Evolutionary conservation across 768 basidiomycete species (phyloP).

Genomic region (Lentinula sp.): DNA sequence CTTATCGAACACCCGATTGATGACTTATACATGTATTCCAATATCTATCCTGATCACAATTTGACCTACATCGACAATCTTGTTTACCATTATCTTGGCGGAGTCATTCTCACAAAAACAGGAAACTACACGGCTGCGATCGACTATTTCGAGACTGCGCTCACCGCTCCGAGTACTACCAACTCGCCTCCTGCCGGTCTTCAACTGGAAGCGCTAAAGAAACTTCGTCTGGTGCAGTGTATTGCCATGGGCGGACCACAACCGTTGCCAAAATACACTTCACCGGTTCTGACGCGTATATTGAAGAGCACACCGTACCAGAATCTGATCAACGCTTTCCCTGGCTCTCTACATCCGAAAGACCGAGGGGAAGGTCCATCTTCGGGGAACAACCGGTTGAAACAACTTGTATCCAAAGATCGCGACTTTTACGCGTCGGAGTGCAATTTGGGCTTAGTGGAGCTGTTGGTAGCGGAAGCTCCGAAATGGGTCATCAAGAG

Average conservation of each 20-base stretch:
- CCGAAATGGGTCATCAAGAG: constrained; percentile 76
- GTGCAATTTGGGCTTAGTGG: constrained; percentile 63
- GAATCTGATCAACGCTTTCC: constrained; percentile 60
- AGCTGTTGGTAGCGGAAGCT: constrained; percentile 60
- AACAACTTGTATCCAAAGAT: neutral
- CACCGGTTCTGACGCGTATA: constrained; percentile 46
- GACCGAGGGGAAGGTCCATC: constrained; percentile 50
- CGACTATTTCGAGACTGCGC: constrained; percentile 77
- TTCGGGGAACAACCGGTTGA: constrained; percentile 19
- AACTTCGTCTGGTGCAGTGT: constrained; percentile 71
- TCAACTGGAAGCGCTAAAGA: constrained; percentile 86
- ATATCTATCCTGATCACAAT: constrained; percentile 40
- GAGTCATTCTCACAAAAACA: constrained; percentile 43
- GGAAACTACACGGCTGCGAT: constrained; percentile 34
- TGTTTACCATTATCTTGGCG: constrained; percentile 80
- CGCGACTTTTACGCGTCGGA: constrained; percentile 39
- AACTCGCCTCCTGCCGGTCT: constrained; percentile 47
- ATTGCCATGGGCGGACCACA: constrained; percentile 53
- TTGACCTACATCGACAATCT: constrained; percentile 76
- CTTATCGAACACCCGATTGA: constrained; percentile 28
- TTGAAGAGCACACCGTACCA: constrained; percentile 67
- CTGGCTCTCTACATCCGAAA: constrained; percentile 38
- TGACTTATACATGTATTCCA: constrained; percentile 44
- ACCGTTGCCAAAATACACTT: constrained; percentile 70
- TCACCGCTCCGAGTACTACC: constrained; percentile 39